Percentiles rank a stretch among this genome's conserved stretches.
Evolutionary conservation across 345 rosid genomes (phyloP).

Genomic region (Euclidium syriacum): DNA sequence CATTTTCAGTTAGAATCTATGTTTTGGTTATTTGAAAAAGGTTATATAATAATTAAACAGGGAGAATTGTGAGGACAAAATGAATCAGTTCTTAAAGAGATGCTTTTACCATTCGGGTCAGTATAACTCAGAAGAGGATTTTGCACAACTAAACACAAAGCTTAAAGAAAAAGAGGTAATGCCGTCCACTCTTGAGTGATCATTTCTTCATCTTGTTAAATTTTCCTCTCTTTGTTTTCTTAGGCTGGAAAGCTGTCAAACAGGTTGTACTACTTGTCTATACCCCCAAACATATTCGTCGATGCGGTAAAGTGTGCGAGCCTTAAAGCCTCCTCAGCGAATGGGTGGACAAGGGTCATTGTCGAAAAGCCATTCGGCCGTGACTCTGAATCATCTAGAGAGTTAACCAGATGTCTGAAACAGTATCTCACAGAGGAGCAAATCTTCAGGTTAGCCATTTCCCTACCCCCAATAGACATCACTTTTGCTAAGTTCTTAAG

Average conservation of each 20-base stretch:
- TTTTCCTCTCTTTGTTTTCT: background rate
- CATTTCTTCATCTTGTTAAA: background rate
- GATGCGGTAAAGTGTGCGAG: constrained; percentile 79
- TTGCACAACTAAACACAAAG: constrained; percentile 54
- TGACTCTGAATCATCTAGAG: constrained; percentile 69
- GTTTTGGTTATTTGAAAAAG: background rate
- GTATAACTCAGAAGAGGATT: constrained; percentile 73
- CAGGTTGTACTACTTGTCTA: constrained; percentile 77
- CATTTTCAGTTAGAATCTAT: background rate
- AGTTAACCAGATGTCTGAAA: constrained; percentile 74
- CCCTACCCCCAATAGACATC: background rate
- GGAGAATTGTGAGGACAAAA: constrained; percentile 80
- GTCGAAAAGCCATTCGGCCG: constrained; percentile 96
- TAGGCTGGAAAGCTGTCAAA: constrained; percentile 71
- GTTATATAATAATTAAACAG: constrained; percentile 35
- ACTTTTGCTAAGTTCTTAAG: background rate
- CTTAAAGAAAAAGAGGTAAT: constrained; percentile 79
- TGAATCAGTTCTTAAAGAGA: constrained; percentile 73
- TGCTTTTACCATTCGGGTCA: constrained; percentile 86
- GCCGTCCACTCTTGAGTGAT: background rate
- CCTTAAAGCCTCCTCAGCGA: constrained; percentile 58
- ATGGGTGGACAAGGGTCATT: constrained; percentile 90
- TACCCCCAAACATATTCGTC: constrained; percentile 85
- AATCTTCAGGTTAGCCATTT: constrained; percentile 63
- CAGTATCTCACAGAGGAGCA: constrained; percentile 76